Conservation (phyloP, 495 filamentous ascomycete species). For the Penicillium argentinense region DNA sequence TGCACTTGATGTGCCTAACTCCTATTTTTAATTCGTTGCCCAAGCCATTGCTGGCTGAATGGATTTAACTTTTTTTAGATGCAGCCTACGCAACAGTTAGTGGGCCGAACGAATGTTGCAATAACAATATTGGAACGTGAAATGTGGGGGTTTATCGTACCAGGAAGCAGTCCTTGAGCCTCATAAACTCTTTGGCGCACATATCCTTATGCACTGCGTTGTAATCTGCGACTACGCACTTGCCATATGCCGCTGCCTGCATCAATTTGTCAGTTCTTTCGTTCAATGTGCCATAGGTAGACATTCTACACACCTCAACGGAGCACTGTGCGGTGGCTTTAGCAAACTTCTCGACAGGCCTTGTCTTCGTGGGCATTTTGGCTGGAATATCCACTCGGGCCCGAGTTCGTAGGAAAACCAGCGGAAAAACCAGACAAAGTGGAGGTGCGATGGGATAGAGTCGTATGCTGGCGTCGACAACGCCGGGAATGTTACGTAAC, state of each 20-base stretch:
- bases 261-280: not conserved
- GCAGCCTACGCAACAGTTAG: constrained; percentile 42
- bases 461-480: too few relatives aligned
- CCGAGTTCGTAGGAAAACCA: not conserved
- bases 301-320: constrained; percentile 68
- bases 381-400: not conserved
- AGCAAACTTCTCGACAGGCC: constrained; percentile 90
- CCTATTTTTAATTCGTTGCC: too few relatives aligned
- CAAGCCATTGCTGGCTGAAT: not conserved
- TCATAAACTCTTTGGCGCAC: constrained; percentile 82
- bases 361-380: constrained; percentile 37
- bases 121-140: too few relatives aligned
- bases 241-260: constrained; percentile 83
- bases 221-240: constrained; percentile 90
- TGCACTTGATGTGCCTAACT: too few relatives aligned
- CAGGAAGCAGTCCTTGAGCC: constrained; percentile 83
- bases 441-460: too few relatives aligned
- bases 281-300: too few relatives aligned
- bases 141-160: too few relatives aligned
- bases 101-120: too few relatives aligned
- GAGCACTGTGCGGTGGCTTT: constrained; percentile 80
- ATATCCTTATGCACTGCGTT: constrained; percentile 89
- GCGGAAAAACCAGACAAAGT: not conserved
- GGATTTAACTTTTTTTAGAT: constrained; percentile 37
- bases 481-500: constrained; percentile 23